phyloP scores from a whole-genome alignment of 129 eudicot genomes.

The Centrapalus pauciflorus region DNA sequence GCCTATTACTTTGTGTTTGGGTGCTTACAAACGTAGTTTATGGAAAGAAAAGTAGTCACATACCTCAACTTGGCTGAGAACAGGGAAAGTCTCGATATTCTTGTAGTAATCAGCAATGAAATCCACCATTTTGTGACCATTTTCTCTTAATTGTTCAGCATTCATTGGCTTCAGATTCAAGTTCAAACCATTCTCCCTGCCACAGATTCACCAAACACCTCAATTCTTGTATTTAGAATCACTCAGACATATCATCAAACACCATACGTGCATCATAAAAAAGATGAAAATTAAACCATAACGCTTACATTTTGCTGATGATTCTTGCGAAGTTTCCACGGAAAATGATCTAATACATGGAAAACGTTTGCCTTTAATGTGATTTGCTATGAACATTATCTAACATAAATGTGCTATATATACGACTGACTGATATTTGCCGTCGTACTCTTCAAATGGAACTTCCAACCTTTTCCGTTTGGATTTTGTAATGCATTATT shows the following conservation, averaged over 20 bases:
- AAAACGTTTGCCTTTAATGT: neutral
- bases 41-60: neutral
- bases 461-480: too few relatives aligned
- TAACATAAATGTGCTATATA: too few relatives aligned
- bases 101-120: conserved; percentile 98
- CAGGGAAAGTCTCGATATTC: conserved; percentile 74
- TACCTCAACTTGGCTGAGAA: conserved; percentile 99
- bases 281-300: neutral
- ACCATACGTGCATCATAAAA: conserved; percentile 12
- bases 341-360: neutral
- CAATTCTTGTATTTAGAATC: neutral
- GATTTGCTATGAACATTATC: neutral
- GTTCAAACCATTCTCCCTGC: conserved; percentile 71
- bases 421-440: too few relatives aligned
- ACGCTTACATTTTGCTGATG: conserved; percentile 19
- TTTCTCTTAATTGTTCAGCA: conserved; percentile 84
- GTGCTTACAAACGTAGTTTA: neutral
- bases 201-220: neutral
- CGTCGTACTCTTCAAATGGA: too few relatives aligned
- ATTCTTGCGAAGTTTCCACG: neutral
- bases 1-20: neutral
- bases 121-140: conserved; percentile 91
- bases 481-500: too few relatives aligned
- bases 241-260: conserved; percentile 25
- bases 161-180: conserved; percentile 95